Evolutionary conservation across 768 basidiomycete species (phyloP).

Genomic region (Tephrocybe sp.): DNA sequence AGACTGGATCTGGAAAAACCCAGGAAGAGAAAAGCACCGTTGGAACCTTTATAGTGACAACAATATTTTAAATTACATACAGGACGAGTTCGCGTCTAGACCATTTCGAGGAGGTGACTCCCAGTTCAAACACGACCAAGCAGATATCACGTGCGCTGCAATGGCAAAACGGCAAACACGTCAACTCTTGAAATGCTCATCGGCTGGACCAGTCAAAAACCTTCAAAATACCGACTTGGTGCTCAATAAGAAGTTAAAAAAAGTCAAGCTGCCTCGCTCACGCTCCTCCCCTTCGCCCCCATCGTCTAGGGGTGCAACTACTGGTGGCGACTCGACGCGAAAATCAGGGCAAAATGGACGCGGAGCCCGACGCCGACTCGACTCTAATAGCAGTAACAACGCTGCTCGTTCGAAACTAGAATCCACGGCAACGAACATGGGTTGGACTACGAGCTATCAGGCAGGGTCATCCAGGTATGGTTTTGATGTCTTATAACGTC

Average conservation of each 20-base stretch:
- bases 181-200: background rate
- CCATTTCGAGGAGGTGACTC: constrained; percentile 2
- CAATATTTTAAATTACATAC: constrained; percentile 9
- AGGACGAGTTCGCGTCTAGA: background rate
- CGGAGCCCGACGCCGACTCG: constrained; percentile 33
- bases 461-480: constrained; percentile 78
- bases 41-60: constrained; percentile 6
- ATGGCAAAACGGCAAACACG: background rate
- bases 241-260: constrained; percentile 6
- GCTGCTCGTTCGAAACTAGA: constrained; percentile 21
- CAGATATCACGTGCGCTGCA: constrained; percentile 10
- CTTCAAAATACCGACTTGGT: background rate
- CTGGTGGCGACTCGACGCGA: constrained; percentile 46
- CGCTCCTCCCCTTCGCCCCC: constrained; percentile 76
- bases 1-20: constrained; percentile 2
- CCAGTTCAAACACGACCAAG: constrained; percentile 11
- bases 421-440: constrained; percentile 36
- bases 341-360: constrained; percentile 34
- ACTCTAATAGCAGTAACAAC: constrained; percentile 25
- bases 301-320: constrained; percentile 47
- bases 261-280: constrained; percentile 73
- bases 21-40: constrained; percentile 10
- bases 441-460: constrained; percentile 86
- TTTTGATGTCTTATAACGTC: background rate
- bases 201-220: background rate